Evolutionary conservation across 2,329 filamentous ascomycete species (phyloP), one percentile per base, ranked within the genome.

Genomic region (Fusarium mangiferae): DNA sequence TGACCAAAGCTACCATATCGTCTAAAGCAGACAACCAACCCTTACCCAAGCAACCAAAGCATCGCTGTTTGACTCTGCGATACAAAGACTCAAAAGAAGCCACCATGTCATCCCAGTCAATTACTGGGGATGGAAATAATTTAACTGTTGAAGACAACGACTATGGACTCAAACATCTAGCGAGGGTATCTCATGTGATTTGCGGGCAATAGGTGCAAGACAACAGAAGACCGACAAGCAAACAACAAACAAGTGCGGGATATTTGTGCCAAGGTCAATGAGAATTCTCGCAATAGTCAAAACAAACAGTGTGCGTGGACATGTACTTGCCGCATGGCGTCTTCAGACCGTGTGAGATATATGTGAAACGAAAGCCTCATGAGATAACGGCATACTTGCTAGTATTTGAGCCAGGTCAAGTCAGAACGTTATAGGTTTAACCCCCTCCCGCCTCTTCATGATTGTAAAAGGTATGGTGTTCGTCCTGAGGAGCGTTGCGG

Each of bases 361-460:
- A 18, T 3, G 28, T 4, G 11, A 49, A 18, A 18, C 28, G 11
- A 49, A 18, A 49, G 7, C 5, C 11, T 5, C 2, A 13, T 33
- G 15, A 5, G 46, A 13, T 18, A 33, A 13, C 28, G 3, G 28
- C 6, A 33, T 9, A 11, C 7, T 49, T 33, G 7, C 15, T 18
- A 13, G 15, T 8, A 49, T 3, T 49, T 9, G 6, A 33, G 11
- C 46, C 7, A 49, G 28, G 7, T 2, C 10, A 15, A 9, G 15
- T 10, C 6, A n/a, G 4, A 49, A 30, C 0, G 13, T 7, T 7
- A 18, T 22, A 18, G 22, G 7, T 6, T 33, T 33, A 49, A 18
- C 18, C 6, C 18, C 22, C 5, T 18, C 28, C 5, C 5, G 22
- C 3, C 3, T 2, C 6, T 1, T 49, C 46, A 2, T 30, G 11